These are phyloP conservation scores for Candida labiduridarum DNA, from an alignment of 1,139 yeast genomes.

Conservation along the genomic window DNA sequence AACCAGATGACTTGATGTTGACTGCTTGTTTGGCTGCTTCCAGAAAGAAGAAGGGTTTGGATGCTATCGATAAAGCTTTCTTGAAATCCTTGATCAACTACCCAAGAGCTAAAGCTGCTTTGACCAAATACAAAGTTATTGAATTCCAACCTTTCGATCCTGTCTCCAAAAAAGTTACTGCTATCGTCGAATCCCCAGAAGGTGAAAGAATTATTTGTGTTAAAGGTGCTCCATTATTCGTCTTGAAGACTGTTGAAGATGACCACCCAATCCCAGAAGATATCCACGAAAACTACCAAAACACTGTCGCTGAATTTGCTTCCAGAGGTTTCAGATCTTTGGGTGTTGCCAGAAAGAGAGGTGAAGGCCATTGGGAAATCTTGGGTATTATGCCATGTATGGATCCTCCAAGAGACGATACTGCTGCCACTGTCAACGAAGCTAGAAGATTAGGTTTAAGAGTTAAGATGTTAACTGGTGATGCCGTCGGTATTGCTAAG, in stretches of 20 bases:
- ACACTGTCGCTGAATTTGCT: slow-evolving; percentile 96
- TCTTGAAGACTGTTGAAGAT: slow-evolving; percentile 93
- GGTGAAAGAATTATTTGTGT: slow-evolving; percentile 96
- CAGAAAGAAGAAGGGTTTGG: slow-evolving; percentile 98
- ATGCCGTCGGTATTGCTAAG: slow-evolving; percentile 98
- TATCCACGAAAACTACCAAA: slow-evolving; percentile 91
- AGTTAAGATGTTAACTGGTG: slow-evolving; percentile 98
- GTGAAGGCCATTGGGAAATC: slow-evolving; percentile 98
- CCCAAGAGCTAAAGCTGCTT: slow-evolving; percentile 95
- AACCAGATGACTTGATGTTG: slow-evolving; percentile 94
- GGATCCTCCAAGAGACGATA: slow-evolving; percentile 99
- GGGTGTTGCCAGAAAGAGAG: slow-evolving; percentile 99
- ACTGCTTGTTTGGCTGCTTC: slow-evolving; percentile 99
- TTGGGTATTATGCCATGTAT: slow-evolving; percentile 98
- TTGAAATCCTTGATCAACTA: slow-evolving; percentile 80
- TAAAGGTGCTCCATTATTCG: slow-evolving; percentile 97
- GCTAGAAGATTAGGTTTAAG: slow-evolving; percentile 92
- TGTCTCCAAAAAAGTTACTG: slow-evolving; percentile 95
- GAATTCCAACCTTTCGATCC: slow-evolving; percentile 98
- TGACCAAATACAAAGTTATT: slow-evolving; percentile 91
- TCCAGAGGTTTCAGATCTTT: slow-evolving; percentile 98
- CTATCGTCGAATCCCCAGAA: slow-evolving; percentile 92
- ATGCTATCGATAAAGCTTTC: slow-evolving; percentile 97
- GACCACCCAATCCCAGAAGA: slow-evolving; percentile 97
- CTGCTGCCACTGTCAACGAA: slow-evolving; percentile 94